Conservation (phyloP, 1,139 yeast species). For the Hyphopichia buzzinii region DNA sequence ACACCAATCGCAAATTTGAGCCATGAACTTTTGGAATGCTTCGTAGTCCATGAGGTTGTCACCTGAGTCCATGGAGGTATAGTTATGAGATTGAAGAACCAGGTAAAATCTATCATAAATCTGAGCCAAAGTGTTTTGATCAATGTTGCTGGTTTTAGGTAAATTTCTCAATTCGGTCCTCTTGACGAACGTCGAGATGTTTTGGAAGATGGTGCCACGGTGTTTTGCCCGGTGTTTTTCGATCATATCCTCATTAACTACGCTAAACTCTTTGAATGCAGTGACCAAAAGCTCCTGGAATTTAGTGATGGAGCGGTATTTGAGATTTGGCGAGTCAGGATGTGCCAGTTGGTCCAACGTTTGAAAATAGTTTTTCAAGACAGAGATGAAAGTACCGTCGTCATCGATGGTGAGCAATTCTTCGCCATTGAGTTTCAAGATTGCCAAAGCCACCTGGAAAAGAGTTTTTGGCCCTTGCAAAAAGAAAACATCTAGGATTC, state of each 20-base stretch:
- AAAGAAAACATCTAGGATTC: slow-evolving; percentile 89
- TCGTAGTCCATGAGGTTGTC: slow-evolving; percentile 71
- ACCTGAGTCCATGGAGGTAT: slow-evolving; percentile 62
- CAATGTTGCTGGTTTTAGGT: slow-evolving; percentile 66
- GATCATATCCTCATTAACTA: slow-evolving; percentile 73
- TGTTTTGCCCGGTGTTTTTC: slow-evolving; percentile 66
- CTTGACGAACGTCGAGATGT: slow-evolving; percentile 87
- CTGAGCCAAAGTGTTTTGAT: slow-evolving; percentile 58
- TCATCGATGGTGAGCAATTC: slow-evolving; percentile 76
- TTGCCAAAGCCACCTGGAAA: slow-evolving; percentile 91
- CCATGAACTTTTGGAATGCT: slow-evolving; percentile 70
- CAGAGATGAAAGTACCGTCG: slow-evolving; percentile 87
- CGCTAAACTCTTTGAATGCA: slow-evolving; percentile 87
- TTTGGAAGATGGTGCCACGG: slow-evolving; percentile 75
- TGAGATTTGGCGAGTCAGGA: slow-evolving; percentile 66
- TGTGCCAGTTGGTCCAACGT: slow-evolving; percentile 79
- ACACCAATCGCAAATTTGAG: slow-evolving; percentile 82
- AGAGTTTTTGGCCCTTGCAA: slow-evolving; percentile 86
- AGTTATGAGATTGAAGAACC: slow-evolving; percentile 64
- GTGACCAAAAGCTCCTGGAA: slow-evolving; percentile 90
- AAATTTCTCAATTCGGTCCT: slow-evolving; percentile 86
- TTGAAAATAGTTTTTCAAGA: slow-evolving; percentile 78
- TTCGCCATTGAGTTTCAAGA: slow-evolving; percentile 83
- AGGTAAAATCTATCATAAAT: slow-evolving; percentile 84
- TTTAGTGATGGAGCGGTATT: slow-evolving; percentile 66